A percentile compares a stretch with the other conserved stretches of the same genome.
Evolutionary conservation across 148 eudicot genomes (phyloP).

Genomic region (Selenicereus undatus): DNA sequence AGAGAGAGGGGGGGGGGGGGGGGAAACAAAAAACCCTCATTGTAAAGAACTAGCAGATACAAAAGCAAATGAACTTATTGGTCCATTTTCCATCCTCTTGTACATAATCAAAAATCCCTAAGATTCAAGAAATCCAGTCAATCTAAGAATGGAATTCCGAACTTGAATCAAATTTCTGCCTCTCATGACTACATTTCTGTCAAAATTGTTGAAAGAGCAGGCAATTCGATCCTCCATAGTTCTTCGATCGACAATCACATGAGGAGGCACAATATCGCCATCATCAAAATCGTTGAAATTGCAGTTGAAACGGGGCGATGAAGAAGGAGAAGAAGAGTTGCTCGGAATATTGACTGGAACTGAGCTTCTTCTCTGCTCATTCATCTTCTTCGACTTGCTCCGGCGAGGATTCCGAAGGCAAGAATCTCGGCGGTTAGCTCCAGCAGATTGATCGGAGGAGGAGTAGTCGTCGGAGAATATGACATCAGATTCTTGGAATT

Average conservation of each 20-base stretch:
- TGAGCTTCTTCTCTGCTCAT: neutral
- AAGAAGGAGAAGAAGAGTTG: neutral
- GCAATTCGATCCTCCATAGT: neutral
- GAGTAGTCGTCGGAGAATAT: slow-evolving; percentile 10
- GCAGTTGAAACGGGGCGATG: neutral
- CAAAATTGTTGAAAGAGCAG: slow-evolving; percentile 17
- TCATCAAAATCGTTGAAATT: neutral
- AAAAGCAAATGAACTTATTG: neutral
- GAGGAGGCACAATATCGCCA: slow-evolving; percentile 10
- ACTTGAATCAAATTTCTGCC: slow-evolving; percentile 52
- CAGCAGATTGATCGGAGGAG: neutral
- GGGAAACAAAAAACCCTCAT: too few species aligned
- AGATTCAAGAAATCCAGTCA: slow-evolving; percentile 64
- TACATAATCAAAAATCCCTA: slow-evolving; percentile 3
- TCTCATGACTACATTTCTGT: slow-evolving; percentile 31
- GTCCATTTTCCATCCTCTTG: neutral
- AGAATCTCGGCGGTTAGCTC: neutral
- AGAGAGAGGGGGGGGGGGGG: too few species aligned
- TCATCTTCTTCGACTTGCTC: neutral
- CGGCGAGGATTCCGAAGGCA: neutral
- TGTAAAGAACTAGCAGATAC: too few species aligned
- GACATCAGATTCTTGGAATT: slow-evolving; percentile 14
- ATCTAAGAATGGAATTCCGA: slow-evolving; percentile 49
- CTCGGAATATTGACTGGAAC: neutral
- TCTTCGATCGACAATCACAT: slow-evolving; percentile 11